Evolutionary conservation across 2,329 filamentous ascomycete genomes (phyloP).

Genomic region (Fusarium brevicatenulatum): DNA sequence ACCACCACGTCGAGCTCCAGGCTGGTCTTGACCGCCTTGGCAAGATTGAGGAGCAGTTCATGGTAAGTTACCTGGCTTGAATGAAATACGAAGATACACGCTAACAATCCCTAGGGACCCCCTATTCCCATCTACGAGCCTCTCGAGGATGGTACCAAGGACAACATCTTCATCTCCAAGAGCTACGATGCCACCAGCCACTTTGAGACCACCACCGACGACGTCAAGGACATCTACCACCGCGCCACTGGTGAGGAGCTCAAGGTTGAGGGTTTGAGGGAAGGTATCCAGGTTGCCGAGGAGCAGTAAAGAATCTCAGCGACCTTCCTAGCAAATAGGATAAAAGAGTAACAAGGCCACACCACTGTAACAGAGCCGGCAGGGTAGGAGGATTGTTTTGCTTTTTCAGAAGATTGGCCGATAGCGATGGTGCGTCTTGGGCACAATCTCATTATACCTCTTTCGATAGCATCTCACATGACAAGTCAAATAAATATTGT

Average conservation of each 20-base stretch:
- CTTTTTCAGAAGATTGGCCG: constrained; percentile 19
- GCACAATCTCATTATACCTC: constrained; percentile 44
- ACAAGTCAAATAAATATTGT: constrained; percentile 28
- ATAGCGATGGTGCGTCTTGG: constrained; percentile 35
- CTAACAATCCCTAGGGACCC: constrained; percentile 61
- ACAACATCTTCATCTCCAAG: constrained; percentile 98
- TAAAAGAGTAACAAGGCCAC: constrained; percentile 20
- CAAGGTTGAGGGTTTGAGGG: constrained; percentile 86
- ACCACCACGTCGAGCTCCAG: constrained; percentile 95
- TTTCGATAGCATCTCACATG: constrained; percentile 41
- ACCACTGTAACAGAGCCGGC: constrained; percentile 12
- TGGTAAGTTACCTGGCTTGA: constrained; percentile 62
- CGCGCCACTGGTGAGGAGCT: constrained; percentile 86
- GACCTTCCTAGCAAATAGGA: not conserved
- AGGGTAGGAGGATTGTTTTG: constrained; percentile 27
- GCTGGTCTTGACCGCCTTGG: constrained; percentile 92
- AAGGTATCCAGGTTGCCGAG: constrained; percentile 78
- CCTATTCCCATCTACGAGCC: constrained; percentile 96
- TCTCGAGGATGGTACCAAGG: constrained; percentile 79
- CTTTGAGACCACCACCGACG: constrained; percentile 92
- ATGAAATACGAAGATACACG: not conserved
- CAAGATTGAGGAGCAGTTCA: constrained; percentile 95
- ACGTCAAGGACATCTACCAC: constrained; percentile 92
- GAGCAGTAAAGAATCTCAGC: constrained; percentile 58
- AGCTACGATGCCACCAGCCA: constrained; percentile 98